Evolutionary conservation across 2,329 filamentous ascomycete species (phyloP).

Genomic region (Zymoseptoria passerinii): DNA sequence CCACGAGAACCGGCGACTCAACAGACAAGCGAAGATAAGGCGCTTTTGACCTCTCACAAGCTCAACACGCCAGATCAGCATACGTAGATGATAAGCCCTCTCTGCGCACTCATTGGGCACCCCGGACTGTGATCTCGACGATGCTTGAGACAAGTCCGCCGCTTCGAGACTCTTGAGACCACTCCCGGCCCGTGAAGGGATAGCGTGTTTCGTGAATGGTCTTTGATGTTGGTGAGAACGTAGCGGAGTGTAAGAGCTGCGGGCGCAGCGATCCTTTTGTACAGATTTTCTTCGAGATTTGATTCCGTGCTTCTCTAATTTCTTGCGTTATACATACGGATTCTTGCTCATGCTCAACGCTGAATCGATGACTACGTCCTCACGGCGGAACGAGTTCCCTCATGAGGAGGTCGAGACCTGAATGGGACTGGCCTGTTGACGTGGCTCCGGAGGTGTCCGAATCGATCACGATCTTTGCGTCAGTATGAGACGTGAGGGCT

Average conservation of each 20-base stretch:
- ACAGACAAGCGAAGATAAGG: background rate
- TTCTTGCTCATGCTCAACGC: too few relatives aligned
- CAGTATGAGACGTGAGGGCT: background rate
- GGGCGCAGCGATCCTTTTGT: background rate
- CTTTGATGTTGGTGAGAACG: background rate
- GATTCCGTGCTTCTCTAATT: background rate
- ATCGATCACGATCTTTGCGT: too few relatives aligned
- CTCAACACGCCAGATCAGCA: background rate
- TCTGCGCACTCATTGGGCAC: background rate
- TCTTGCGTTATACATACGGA: background rate
- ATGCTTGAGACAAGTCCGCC: background rate
- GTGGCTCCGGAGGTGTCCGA: too few relatives aligned
- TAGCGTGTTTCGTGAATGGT: background rate
- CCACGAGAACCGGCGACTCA: background rate
- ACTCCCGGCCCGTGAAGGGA: background rate
- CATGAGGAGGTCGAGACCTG: too few relatives aligned
- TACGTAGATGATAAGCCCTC: background rate
- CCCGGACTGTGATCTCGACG: background rate
- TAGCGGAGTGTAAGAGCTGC: background rate
- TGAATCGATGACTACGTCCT: too few relatives aligned
- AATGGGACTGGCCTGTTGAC: too few relatives aligned
- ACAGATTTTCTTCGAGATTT: background rate
- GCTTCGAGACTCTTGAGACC: background rate
- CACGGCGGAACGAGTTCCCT: too few relatives aligned
- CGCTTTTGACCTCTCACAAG: background rate